Conservation (phyloP, 495 filamentous ascomycete species). For the Cryomyces minteri region DNA sequence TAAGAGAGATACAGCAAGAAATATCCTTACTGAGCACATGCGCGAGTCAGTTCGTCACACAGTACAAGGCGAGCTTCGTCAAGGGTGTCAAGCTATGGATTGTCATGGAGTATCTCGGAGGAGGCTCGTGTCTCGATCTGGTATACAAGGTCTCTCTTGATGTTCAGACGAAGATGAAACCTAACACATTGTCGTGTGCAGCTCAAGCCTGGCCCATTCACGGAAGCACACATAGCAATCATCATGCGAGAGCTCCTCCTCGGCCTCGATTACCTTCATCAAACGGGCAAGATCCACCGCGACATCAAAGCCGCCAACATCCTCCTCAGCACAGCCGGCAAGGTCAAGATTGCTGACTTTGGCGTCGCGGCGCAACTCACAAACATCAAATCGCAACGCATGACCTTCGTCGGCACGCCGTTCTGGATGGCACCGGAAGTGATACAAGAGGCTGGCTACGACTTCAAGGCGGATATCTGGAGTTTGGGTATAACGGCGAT, state of each 20-base stretch:
- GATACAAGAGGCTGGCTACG: slow-evolving; percentile 95
- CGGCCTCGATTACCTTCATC: slow-evolving; percentile 84
- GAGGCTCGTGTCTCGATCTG: slow-evolving; percentile 83
- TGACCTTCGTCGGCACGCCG: slow-evolving; percentile 94
- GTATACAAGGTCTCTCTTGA: slow-evolving; percentile 23
- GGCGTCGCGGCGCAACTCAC: slow-evolving; percentile 95
- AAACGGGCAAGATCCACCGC: slow-evolving; percentile 88
- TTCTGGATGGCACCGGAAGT: slow-evolving; percentile 99
- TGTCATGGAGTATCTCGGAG: slow-evolving; percentile 94
- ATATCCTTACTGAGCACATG: slow-evolving; percentile 92
- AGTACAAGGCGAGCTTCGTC: slow-evolving; percentile 90
- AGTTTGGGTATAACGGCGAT: slow-evolving; percentile 95
- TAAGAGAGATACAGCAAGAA: slow-evolving; percentile 94
- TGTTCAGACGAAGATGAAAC: not conserved
- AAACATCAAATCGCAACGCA: slow-evolving; percentile 98
- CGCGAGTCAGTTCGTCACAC: slow-evolving; percentile 79
- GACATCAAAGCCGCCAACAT: slow-evolving; percentile 97
- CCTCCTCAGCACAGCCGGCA: slow-evolving; percentile 67
- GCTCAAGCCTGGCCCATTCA: slow-evolving; percentile 85
- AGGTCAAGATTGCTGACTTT: slow-evolving; percentile 96
- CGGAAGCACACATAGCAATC: slow-evolving; percentile 83
- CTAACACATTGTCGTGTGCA: slow-evolving; percentile 20
- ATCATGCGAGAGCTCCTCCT: slow-evolving; percentile 80
- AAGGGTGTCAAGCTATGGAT: slow-evolving; percentile 96
- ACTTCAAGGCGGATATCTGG: slow-evolving; percentile 98